phyloP scores from a whole-genome alignment of 345 rosid species.

The Passiflora organensis region DNA sequence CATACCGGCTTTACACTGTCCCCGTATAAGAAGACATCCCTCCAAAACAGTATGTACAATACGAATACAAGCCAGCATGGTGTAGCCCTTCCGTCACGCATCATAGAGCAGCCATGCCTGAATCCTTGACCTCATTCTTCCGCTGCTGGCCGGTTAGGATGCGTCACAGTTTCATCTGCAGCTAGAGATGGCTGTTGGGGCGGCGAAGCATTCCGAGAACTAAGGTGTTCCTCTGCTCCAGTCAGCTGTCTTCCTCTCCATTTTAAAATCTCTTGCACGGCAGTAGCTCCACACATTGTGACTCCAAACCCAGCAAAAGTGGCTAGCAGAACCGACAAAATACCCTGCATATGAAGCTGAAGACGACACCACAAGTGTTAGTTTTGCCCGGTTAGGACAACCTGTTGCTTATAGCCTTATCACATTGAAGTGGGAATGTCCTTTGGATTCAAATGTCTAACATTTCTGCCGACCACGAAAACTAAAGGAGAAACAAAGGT shows the following conservation, averaged over 20 bases:
- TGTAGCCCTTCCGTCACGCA: no score
- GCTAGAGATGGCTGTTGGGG: conserved; percentile 20
- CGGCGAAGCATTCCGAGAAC: conserved; percentile 18
- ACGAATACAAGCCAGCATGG: no score
- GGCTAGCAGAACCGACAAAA: conserved; percentile 64
- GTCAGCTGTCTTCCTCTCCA: conserved; percentile 29
- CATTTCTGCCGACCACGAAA: not conserved
- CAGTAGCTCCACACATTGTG: conserved; percentile 54
- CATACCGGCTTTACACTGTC: no score
- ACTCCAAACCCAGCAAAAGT: conserved; percentile 70
- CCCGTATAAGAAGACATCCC: no score
- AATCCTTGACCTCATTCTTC: conserved; percentile 21
- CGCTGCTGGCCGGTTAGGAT: conserved; percentile 9
- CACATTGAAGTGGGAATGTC: not conserved
- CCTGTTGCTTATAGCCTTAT: not conserved
- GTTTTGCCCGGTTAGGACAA: not conserved
- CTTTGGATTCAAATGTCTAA: not conserved
- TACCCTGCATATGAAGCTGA: conserved; percentile 68
- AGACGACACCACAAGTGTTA: conserved; percentile 13
- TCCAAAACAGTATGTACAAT: no score
- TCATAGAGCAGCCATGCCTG: not conserved
- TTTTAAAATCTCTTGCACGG: conserved; percentile 37
- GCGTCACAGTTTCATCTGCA: conserved; percentile 1
- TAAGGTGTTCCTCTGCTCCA: conserved; percentile 14
- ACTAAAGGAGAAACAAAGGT: not conserved